Base-by-base conservation (phyloP, 768 basidiomycete species). In the Flagelloscypha sp. region DNA sequence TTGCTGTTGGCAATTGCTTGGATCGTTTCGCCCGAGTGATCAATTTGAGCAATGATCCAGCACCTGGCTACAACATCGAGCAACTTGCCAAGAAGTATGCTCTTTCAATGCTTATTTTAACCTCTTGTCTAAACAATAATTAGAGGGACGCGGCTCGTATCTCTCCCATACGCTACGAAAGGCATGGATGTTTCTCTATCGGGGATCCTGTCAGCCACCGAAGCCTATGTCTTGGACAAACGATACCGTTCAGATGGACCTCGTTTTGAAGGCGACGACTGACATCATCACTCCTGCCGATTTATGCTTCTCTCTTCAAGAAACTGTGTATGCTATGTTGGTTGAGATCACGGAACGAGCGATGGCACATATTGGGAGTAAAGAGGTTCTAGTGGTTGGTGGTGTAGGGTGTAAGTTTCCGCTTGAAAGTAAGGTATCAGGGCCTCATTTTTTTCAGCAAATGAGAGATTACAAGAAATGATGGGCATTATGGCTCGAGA, bases 291-390 rank as follows among this genome's bases (percentile, higher is more conserved):
- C 88, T 6, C 79, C 93, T 9, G 84, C 88, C n/a, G 95, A 99
- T 56, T 62, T 99, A 18, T 99, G 95, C 59, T 97, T 90, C 58
- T 92, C 90, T 5, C 64, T 99, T 3, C 95, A 99, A 59, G 95
- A 99, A 59, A 95, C 87, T 0, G 79, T 97, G 1, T 99, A 85
- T 55, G 84, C 93, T 1, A 99, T 99, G 95, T 69, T 99, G 3
- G 95, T 99, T 11, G 95, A 99, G 61, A 99, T 97, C 41, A 98
- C 95, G 0, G 95, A 99, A 57, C 71, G 95, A 24, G 95, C 95
- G 7, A 97, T 99, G 95, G 95, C 95, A 19, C 95, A 98, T 57
- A 93, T 97, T 15, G 86, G 86, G 8, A 94, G 89, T 48, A 88
- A 75, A 56, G 93, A 99, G 49, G 93, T 97, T 1, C 71, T 99